A percentile compares a stretch with the other conserved stretches of the same genome.
phyloP scores from a whole-genome alignment of 208 protist genomes.

The Naegleria gruberi region DNA sequence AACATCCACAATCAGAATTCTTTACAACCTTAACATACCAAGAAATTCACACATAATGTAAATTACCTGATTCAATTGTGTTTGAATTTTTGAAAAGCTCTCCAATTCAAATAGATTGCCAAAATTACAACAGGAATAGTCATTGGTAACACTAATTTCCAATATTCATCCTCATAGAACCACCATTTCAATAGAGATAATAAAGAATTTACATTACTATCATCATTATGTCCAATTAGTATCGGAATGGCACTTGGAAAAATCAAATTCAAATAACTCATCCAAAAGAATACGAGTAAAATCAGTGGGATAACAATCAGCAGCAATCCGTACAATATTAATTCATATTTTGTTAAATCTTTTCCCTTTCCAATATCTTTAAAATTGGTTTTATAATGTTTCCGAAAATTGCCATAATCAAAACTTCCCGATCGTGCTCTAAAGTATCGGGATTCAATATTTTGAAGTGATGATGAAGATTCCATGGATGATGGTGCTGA shows the following conservation, averaged over 20 bases:
- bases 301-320: neutral
- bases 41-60: too few species aligned
- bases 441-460: neutral
- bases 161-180: neutral
- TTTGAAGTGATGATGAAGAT: neutral
- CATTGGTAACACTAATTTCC: neutral
- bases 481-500: neutral
- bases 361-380: neutral
- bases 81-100: neutral
- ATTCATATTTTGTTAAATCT: neutral
- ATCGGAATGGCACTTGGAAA: neutral
- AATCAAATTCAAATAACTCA: neutral
- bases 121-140: neutral
- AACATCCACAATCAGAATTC: too few species aligned
- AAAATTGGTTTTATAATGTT: neutral
- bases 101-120: neutral
- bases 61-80: too few species aligned
- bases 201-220: neutral
- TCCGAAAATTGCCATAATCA: neutral
- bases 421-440: neutral
- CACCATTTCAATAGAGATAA: neutral
- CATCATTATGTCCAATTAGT: neutral
- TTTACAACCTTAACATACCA: too few species aligned
- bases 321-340: neutral
- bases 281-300: neutral